Percentiles rank a stretch among this genome's conserved stretches.
Conservation (phyloP, 768 basidiomycete species). For the Suillus clintonianus region DNA sequence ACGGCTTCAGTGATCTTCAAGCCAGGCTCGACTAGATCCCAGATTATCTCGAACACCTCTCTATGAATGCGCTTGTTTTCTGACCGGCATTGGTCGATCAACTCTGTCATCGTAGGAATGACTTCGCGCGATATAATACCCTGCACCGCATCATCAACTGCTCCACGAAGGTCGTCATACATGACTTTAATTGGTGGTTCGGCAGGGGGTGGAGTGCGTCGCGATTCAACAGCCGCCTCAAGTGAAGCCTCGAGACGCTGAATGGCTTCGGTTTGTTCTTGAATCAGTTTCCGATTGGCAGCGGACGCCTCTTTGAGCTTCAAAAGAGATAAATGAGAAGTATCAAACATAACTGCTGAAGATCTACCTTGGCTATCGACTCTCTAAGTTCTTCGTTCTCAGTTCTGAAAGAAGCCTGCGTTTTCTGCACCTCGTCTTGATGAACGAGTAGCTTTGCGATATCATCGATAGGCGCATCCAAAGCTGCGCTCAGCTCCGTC, state of each 20-base stretch:
- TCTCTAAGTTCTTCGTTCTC: neutral
- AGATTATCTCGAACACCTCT: neutral
- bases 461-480: constrained; percentile 25
- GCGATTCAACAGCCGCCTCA: neutral
- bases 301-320: neutral
- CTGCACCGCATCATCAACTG: neutral
- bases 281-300: neutral
- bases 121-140: neutral
- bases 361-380: neutral
- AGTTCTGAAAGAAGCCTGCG: neutral
- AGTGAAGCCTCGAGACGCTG: neutral
- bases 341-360: too few relatives aligned
- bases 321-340: neutral
- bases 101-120: neutral
- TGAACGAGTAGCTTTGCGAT: constrained; percentile 26
- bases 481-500: constrained; percentile 21
- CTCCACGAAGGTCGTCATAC: neutral
- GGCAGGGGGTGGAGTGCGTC: neutral
- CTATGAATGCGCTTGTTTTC: neutral
- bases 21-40: neutral
- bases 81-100: neutral
- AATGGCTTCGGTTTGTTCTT: neutral
- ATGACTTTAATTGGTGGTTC: neutral
- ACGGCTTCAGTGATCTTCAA: neutral
- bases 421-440: neutral